Conservation (phyloP, 805 yeast genomes). For the Pichia cephalocereana region DNA sequence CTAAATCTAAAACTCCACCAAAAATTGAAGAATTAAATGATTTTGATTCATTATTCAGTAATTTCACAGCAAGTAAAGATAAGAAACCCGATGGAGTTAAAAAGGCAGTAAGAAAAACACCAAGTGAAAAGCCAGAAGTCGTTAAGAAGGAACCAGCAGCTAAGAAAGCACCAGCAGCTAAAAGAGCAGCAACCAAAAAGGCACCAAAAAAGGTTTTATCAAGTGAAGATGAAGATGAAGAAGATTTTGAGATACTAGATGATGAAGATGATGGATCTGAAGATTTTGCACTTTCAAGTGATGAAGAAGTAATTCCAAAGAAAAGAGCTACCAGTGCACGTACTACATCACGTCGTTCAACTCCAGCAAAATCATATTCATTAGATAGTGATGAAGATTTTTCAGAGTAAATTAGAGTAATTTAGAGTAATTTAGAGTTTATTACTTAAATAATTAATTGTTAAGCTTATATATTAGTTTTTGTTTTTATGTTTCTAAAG, state of each 20-base stretch:
- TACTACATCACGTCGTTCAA: not conserved
- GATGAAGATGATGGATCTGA: conserved; percentile 2
- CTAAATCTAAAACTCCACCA: not conserved
- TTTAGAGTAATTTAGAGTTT: no score
- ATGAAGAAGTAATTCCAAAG: conserved; percentile 4
- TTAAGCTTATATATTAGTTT: no score
- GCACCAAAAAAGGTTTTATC: conserved; percentile 10
- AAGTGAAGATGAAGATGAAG: conserved; percentile 10
- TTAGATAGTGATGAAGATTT: conserved; percentile 14
- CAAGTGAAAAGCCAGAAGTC: no score
- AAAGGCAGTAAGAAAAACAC: not conserved
- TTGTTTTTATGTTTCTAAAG: not conserved
- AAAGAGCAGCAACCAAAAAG: conserved; percentile 24
- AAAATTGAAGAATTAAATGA: not conserved
- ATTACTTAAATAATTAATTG: no score
- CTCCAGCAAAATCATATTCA: conserved; percentile 8
- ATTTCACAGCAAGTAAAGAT: not conserved
- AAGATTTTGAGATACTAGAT: conserved; percentile 3
- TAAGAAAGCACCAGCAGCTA: conserved; percentile 30
- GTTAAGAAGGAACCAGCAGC: not conserved
- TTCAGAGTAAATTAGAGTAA: not conserved
- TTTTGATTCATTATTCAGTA: not conserved
- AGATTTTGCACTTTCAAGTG: conserved; percentile 7
- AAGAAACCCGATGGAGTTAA: not conserved
- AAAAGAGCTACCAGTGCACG: not conserved